Conservation (phyloP, 2,329 filamentous ascomycete genomes). For the Verticillium tricorpus region DNA sequence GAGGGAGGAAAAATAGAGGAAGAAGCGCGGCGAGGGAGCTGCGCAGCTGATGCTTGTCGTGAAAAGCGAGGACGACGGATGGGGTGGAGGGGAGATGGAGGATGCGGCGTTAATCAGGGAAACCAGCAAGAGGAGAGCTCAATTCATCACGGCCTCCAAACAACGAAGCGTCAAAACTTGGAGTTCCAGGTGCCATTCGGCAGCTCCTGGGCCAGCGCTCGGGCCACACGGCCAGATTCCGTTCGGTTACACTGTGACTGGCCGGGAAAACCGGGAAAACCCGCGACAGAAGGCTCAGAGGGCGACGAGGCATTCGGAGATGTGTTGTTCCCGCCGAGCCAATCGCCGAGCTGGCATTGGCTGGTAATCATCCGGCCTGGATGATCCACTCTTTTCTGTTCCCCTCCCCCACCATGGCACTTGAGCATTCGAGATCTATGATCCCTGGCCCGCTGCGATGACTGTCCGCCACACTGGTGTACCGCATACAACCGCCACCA, state of each 20-base stretch:
- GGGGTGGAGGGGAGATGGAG: conserved; percentile 3
- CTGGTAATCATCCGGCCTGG: conserved; percentile 4
- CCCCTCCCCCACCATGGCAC: not conserved
- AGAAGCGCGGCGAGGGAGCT: conserved; percentile 6
- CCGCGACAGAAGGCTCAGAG: conserved; percentile 3
- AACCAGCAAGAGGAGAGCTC: conserved; percentile 1
- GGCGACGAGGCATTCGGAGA: not conserved
- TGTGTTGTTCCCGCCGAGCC: not conserved
- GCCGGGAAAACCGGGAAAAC: conserved; percentile 12
- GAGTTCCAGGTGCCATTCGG: conserved; percentile 1
- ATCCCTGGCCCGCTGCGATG: not conserved
- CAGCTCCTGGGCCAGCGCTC: not conserved
- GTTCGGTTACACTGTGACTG: not conserved
- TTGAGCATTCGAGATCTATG: conserved; percentile 4
- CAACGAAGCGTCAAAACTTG: conserved; percentile 3
- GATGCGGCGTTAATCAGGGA: not conserved
- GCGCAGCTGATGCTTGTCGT: not conserved
- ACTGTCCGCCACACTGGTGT: conserved; percentile 9
- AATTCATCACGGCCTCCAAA: conserved; percentile 2
- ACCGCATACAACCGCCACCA: not conserved
- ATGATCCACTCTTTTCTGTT: not conserved
- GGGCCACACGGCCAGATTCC: not conserved
- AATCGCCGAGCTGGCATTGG: conserved; percentile 1
- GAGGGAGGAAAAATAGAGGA: conserved; percentile 5
- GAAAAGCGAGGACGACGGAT: not conserved